Evolutionary conservation across 1,139 yeast genomes (phyloP).

Genomic region (Groenewaldozyma sp.): DNA sequence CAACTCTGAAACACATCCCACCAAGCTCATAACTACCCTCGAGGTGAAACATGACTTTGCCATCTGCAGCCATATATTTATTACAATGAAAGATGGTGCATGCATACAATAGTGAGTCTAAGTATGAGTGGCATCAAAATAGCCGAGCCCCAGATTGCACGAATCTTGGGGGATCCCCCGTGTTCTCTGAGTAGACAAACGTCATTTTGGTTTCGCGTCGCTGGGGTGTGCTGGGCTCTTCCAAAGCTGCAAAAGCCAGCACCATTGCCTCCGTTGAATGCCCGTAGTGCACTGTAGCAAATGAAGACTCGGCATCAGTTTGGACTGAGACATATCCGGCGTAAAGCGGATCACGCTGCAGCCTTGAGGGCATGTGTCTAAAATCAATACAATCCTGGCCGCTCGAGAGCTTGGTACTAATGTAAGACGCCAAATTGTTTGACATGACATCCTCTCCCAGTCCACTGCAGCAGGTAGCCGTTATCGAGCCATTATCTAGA

Average conservation of each 20-base stretch:
- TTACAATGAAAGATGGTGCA: too few species aligned
- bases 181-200: neutral
- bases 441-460: slow-evolving; percentile 32
- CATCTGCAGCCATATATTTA: too few species aligned
- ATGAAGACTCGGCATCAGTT: slow-evolving; percentile 4
- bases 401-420: slow-evolving; percentile 5
- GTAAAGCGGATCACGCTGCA: slow-evolving; percentile 19
- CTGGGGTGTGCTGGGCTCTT: too few species aligned
- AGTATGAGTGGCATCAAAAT: too few species aligned
- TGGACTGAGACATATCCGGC: slow-evolving; percentile 17
- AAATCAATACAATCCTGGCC: neutral
- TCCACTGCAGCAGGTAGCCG: slow-evolving; percentile 26
- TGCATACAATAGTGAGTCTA: too few species aligned
- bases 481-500: neutral
- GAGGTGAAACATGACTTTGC: too few species aligned
- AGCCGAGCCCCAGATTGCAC: neutral
- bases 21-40: too few species aligned
- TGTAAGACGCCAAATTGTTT: slow-evolving; percentile 19
- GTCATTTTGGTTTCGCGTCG: neutral
- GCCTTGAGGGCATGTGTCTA: neutral
- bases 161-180: neutral
- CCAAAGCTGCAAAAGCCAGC: slow-evolving; percentile 14
- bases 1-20: too few species aligned
- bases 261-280: slow-evolving; percentile 23
- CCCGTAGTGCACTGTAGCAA: slow-evolving; percentile 12